These are phyloP conservation scores for Kalmanozyma brasiliensis DNA, from an alignment of 1,284 basidiomycete genomes.

Conservation along the genomic window DNA sequence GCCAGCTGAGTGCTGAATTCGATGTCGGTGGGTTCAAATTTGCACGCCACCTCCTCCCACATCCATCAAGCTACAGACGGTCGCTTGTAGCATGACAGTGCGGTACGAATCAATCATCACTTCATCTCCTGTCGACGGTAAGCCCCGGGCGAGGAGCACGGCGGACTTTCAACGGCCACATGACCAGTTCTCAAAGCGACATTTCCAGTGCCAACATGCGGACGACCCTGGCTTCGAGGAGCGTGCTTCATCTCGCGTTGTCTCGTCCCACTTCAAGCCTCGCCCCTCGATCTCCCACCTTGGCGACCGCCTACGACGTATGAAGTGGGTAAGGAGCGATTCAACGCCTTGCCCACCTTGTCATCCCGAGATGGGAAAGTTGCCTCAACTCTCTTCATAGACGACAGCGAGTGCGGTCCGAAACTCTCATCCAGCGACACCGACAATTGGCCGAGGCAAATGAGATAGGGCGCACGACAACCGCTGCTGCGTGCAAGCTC, in stretches of 20 bases:
- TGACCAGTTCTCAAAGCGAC: too few species aligned
- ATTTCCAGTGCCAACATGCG: too few species aligned
- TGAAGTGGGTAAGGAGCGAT: conserved; percentile 6
- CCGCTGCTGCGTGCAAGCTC: not conserved
- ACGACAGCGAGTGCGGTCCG: not conserved
- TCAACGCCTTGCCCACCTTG: not conserved
- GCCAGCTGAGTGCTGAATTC: not conserved
- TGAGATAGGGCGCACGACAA: conserved; percentile 28
- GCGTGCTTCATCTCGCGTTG: conserved; percentile 19
- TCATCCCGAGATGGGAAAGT: not conserved
- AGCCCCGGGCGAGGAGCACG: too few species aligned
- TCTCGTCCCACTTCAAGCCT: conserved; percentile 14
- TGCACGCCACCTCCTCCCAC: conserved; percentile 1
- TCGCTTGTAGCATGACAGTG: not conserved
- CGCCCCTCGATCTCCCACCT: conserved; percentile 19
- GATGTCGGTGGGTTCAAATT: conserved; percentile 2
- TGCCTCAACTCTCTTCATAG: too few species aligned
- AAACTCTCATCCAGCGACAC: conserved; percentile 1
- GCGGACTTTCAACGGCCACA: too few species aligned
- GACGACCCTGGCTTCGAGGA: too few species aligned
- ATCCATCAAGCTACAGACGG: not conserved
- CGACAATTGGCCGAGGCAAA: conserved; percentile 6
- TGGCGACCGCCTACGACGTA: not conserved
- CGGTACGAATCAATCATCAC: too few species aligned
- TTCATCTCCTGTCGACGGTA: too few species aligned